Evolutionary conservation across 148 eudicot genomes (phyloP), one percentile per base, ranked within the genome.

Genomic region (Arctostaphylos glauca): DNA sequence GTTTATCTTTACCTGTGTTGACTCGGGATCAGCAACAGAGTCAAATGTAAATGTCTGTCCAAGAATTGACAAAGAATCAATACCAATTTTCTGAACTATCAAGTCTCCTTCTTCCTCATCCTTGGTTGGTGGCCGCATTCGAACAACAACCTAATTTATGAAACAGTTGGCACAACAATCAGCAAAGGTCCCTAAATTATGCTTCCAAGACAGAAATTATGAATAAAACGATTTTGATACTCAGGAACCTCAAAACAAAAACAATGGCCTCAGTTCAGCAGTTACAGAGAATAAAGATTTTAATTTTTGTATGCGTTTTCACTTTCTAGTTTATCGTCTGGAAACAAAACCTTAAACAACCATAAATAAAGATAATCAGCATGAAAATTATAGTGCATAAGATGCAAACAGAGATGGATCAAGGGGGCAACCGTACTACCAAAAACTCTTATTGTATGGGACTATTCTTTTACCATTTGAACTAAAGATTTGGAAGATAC

Each of bases 31-130:
- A 79, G 97, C 98, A 59, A 97, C 92, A 76, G 94, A 94, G 83
- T 97, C 99, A 83, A 91, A 97, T 50, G 97, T 92, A 87, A 93
- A 97, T 53, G 87, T 91, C 48, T 97, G 94, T 56, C 91, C 97
- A 82, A 82, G 86, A 64, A 91, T 89, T 12, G 97, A 79, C 89
- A 94, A 90, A 76, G 97, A 89, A 90, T 93, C 96, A 82, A 84
- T 85, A 10, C 98, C 87, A 15, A 83, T 50, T 87, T 97, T 97
- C 88, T 94, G 92, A 78, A 89, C 94, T 72, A 93, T 87, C 87
- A 86, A 48, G 52, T 91, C 98, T 80, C 88, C 89, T 49, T 88
- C 94, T 85, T 92, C 94, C 81, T 96, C 99, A 44, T 93, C 93
- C 71, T 90, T 91, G 87, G 78, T 91, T 76, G 89, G 84, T 67